These are phyloP conservation scores for Colletotrichum sp. DNA, from an alignment of 2,329 filamentous ascomycete species.

Conservation along the genomic window DNA sequence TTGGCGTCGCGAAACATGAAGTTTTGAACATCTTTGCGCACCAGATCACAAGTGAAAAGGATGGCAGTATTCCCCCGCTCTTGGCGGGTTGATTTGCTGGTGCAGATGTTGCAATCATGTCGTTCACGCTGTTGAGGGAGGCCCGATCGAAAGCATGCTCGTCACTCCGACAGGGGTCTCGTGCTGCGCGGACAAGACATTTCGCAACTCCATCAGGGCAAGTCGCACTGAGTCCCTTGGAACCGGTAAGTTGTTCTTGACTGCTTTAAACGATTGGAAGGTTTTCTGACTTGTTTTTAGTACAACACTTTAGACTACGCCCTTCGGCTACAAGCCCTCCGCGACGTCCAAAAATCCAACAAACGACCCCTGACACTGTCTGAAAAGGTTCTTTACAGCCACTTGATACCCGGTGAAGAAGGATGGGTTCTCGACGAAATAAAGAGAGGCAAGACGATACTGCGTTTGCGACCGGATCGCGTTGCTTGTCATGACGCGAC, in stretches of 20 bases:
- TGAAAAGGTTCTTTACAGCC: conserved; percentile 44
- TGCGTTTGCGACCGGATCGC: conserved; percentile 39
- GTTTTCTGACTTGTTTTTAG: background rate
- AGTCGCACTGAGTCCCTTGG: conserved; percentile 26
- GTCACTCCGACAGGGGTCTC: background rate
- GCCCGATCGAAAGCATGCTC: background rate
- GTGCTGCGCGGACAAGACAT: background rate
- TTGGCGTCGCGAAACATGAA: background rate
- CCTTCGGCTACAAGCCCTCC: conserved; percentile 18
- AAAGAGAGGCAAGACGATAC: conserved; percentile 39
- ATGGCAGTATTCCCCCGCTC: background rate
- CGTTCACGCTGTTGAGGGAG: background rate
- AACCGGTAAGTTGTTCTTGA: conserved; percentile 8
- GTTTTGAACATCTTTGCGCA: background rate
- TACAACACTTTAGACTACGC: conserved; percentile 25
- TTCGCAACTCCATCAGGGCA: background rate
- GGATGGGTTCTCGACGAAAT: conserved; percentile 31
- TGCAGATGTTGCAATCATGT: background rate
- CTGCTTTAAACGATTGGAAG: background rate
- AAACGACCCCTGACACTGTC: conserved; percentile 37
- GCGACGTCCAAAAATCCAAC: conserved; percentile 13
- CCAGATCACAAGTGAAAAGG: background rate
- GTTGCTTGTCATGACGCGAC: conserved; percentile 48
- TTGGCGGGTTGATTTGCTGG: background rate
- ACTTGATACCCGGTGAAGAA: conserved; percentile 32